Base-by-base conservation (phyloP, 1,284 basidiomycete genomes). In the Ustilago xerochloae region DNA sequence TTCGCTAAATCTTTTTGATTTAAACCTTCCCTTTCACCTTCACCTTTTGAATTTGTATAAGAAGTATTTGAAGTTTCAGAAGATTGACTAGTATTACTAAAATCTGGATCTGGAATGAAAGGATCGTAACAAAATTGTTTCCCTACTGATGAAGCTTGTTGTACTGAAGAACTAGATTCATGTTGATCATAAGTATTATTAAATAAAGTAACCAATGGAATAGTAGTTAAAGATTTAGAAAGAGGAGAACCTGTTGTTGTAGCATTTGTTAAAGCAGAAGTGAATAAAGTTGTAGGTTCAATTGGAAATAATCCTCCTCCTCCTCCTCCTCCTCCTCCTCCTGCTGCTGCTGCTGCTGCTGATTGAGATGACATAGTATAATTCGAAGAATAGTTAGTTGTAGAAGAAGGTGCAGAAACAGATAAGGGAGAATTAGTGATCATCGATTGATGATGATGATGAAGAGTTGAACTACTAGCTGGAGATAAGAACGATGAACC, bases 1-100 rank as follows among this genome's bases (percentile, higher is more conserved):
- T 60, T 68, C 28, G 65, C 64, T 15, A 73, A 35, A 43, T 73
- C 70, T 51, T 73, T 73, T 28, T 54, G 63, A 29, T 72, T 72
- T 41, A 66, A 26, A 9, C 22, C n/a, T 26, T 29, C 26, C 13
- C 18, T 20, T 41, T 41, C 7, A 6, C 18, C 38, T 41, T 41
- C 7, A n/a, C n/a, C n/a, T n/a, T n/a, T n/a, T n/a, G n/a, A n/a
- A n/a, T n/a, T n/a, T n/a, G n/a, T n/a, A n/a, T n/a, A n/a, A n/a
- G n/a, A n/a, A n/a, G n/a, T n/a, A n/a, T n/a, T n/a, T n/a, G n/a
- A n/a, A n/a, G n/a, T n/a, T n/a, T n/a, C n/a, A n/a, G n/a, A 26
- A n/a, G 46, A 15, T 6, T 30, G 32, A 6, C 20, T 13, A 10
- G 36, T 13, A 5, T n/a, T n/a, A n/a, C n/a, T n/a, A n/a, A n/a